phyloP scores from a whole-genome alignment of 176 grass and related monocot genomes.

The Pontederia paniculata region DNA sequence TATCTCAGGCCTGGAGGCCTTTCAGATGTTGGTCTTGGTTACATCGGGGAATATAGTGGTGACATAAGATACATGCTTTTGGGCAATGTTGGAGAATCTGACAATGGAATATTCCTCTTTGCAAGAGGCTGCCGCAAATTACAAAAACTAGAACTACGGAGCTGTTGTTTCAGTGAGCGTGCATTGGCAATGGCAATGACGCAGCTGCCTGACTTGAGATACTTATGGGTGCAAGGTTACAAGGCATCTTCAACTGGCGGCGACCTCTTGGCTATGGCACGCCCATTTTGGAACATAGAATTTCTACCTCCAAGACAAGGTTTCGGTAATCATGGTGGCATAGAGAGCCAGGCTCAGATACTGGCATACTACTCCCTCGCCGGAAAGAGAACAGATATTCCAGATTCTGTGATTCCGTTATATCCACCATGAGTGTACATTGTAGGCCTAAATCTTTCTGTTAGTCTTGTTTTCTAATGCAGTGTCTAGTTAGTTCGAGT shows the following conservation, averaged over 20 bases:
- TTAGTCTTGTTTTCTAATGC: too few species aligned
- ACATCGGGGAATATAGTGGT: constrained; percentile 64
- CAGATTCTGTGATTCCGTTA: constrained; percentile 43
- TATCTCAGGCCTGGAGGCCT: constrained; percentile 88
- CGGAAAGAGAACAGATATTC: constrained; percentile 65
- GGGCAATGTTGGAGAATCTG: constrained; percentile 73
- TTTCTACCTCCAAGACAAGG: constrained; percentile 40
- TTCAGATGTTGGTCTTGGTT: constrained; percentile 69
- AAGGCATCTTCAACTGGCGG: constrained; percentile 42
- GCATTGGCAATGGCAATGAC: constrained; percentile 63
- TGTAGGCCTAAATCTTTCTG: too few species aligned
- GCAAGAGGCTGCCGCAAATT: constrained; percentile 56
- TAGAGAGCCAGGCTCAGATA: constrained; percentile 62
- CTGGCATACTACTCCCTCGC: constrained; percentile 91
- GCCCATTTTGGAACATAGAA: constrained; percentile 94
- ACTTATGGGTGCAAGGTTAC: constrained; percentile 97
- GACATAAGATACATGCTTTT: constrained; percentile 69
- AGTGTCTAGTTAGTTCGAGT: background rate
- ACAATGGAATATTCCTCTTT: constrained; percentile 46
- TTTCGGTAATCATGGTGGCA: constrained; percentile 1
- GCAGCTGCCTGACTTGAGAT: constrained; percentile 59
- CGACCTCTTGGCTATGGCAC: constrained; percentile 64
- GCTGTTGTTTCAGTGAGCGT: constrained; percentile 70
- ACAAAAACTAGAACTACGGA: constrained; percentile 90
- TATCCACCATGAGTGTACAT: constrained; percentile 44